Evolutionary conservation across 257 asterid genomes (phyloP).

Genomic region (Handroanthus guayacan): DNA sequence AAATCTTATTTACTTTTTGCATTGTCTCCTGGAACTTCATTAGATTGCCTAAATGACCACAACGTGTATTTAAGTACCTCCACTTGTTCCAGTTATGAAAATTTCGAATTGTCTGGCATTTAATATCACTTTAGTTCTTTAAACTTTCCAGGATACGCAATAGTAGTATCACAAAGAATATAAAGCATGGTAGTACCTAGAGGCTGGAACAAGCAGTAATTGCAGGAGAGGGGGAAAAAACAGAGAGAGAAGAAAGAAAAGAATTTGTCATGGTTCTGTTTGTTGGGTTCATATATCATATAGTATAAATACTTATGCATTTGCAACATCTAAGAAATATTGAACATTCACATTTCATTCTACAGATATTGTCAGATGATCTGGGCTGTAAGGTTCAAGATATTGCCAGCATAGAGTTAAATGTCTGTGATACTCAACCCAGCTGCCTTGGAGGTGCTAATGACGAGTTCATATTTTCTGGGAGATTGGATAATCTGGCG

Average conservation of each 20-base stretch:
- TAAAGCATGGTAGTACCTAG: not conserved
- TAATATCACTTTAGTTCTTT: not conserved
- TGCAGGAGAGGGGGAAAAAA: not conserved
- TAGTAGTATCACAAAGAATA: not conserved
- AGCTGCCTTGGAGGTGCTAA: constrained; percentile 99
- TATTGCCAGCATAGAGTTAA: constrained; percentile 83
- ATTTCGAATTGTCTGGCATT: not conserved
- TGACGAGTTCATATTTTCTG: constrained; percentile 94
- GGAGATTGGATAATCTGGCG: constrained; percentile 97
- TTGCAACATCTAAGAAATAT: constrained; percentile 17
- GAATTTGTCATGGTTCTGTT: not conserved
- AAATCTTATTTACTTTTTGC: not conserved
- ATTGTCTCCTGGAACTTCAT: not conserved
- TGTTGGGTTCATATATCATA: not conserved
- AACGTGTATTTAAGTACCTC: not conserved
- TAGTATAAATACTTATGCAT: not conserved
- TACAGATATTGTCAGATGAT: constrained; percentile 89
- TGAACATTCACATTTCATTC: constrained; percentile 27
- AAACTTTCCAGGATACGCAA: not conserved
- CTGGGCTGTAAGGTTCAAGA: constrained; percentile 83
- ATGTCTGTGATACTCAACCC: constrained; percentile 96
- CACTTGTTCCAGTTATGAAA: not conserved
- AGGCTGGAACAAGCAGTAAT: not conserved
- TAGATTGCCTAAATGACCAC: not conserved
- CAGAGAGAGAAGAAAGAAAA: not conserved